Percentiles rank a stretch among this genome's conserved stretches.
Conservation (phyloP, 2,329 filamentous ascomycete species). For the Capronia coronata region DNA sequence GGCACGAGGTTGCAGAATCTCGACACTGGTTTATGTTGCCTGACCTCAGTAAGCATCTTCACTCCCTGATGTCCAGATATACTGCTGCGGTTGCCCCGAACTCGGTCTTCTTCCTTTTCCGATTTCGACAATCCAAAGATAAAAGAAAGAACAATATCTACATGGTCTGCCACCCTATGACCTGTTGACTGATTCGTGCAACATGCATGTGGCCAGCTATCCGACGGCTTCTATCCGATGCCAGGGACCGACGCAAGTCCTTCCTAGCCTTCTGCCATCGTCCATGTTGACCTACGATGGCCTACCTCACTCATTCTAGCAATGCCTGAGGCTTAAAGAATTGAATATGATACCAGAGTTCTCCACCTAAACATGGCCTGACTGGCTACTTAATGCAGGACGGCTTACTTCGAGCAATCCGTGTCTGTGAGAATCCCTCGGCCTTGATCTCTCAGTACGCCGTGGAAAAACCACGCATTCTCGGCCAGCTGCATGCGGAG, state of each 20-base stretch:
- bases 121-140: not conserved
- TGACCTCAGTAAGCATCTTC: not conserved
- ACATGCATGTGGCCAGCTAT: not conserved
- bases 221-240: constrained; percentile 12
- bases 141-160: not conserved
- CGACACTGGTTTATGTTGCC: too few species aligned
- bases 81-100: too few species aligned
- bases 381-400: too few species aligned
- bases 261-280: not conserved
- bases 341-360: too few species aligned
- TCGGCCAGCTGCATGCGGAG: constrained; percentile 6
- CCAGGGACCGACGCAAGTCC: constrained; percentile 14
- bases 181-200: constrained; percentile 5
- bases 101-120: too few species aligned
- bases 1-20: not conserved
- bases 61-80: too few species aligned
- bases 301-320: not conserved
- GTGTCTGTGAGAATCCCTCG: not conserved
- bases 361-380: too few species aligned
- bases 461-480: not conserved
- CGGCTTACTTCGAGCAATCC: not conserved
- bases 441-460: not conserved
- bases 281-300: not conserved
- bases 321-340: too few species aligned
- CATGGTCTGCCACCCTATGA: not conserved